Base-by-base conservation (phyloP, 2,329 filamentous ascomycete genomes). In the Colletotrichum caudatum region DNA sequence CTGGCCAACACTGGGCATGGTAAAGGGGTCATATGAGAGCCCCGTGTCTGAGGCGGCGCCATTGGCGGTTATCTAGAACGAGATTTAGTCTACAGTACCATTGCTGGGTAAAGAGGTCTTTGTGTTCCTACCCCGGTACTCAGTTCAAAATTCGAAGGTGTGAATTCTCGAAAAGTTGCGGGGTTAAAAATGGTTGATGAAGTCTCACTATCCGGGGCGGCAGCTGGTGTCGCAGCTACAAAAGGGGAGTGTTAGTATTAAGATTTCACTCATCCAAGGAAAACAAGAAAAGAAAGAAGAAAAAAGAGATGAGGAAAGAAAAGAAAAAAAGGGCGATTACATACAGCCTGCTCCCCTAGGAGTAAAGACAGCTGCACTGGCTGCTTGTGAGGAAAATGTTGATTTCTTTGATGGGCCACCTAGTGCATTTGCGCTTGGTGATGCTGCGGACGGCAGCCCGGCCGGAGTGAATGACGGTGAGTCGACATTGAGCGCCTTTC, bases 381-480 rank as follows among this genome's bases (percentile, higher is more conserved):
- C 95, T 66, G 94, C 93, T 81, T 97, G 94, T 1, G 94, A 94
- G 9, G 95, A 96, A 74, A 98, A 94, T 11, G 91, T 91, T 12
- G 91, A 88, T 77, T 92, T 92, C 81, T 94, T 94, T 33, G 83
- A 78, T 1, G 83, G 82, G 39, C 56, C 33, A 83, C 81, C 54
- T 87, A 44, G 48, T 33, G 50, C 26, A 75, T 70, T 82, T 81
- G 51, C 69, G 75, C 62, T 68, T 18, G 74, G 65, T n/a, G 71
- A 72, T 44, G 71, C 59, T 18, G 72, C 70, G 5, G 74, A 71
- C 18, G 74, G 77, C 54, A 86, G 76, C 70, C 80, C 83, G 18
- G 89, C 84, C 7, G 95, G 95, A 0, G 94, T 98, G 80, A 99
- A 99, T 59, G 95, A 94, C 16, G 96, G 95, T 11, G 96, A 98